Conservation (phyloP, 2,329 filamentous ascomycete genomes). For the Periconia sp. region DNA sequence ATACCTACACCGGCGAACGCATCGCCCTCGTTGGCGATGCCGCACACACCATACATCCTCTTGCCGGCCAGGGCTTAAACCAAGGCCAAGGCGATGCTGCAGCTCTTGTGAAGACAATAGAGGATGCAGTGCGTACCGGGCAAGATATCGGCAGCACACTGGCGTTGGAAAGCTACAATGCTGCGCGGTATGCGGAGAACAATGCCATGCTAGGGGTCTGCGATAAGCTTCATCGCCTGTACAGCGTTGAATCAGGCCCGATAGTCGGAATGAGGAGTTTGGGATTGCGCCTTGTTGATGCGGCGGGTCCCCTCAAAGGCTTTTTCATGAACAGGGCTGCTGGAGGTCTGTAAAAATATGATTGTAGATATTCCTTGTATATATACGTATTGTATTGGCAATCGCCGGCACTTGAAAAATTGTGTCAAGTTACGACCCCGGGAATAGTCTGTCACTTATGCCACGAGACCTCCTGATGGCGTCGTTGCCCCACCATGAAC, state of each 20-base stretch:
- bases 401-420: too few relatives aligned
- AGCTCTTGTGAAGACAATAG: constrained; percentile 75
- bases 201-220: constrained; percentile 76
- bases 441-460: too few relatives aligned
- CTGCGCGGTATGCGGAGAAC: constrained; percentile 82
- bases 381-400: neutral
- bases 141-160: constrained; percentile 84
- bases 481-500: constrained; percentile 8
- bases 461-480: neutral
- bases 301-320: constrained; percentile 75
- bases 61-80: constrained; percentile 94
- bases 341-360: constrained; percentile 29
- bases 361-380: neutral
- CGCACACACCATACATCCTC: constrained; percentile 91
- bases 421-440: too few relatives aligned
- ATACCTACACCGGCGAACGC: constrained; percentile 89
- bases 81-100: constrained; percentile 90
- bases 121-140: constrained; percentile 78
- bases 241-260: constrained; percentile 79
- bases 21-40: constrained; percentile 92
- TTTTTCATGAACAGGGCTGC: constrained; percentile 80
- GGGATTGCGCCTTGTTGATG: constrained; percentile 78
- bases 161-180: constrained; percentile 80
- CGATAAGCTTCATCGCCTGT: constrained; percentile 92
- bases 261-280: constrained; percentile 79